These are phyloP conservation scores for Aspergillus carlsbadensis DNA, from an alignment of 495 filamentous ascomycete genomes.

Conservation along the genomic window DNA sequence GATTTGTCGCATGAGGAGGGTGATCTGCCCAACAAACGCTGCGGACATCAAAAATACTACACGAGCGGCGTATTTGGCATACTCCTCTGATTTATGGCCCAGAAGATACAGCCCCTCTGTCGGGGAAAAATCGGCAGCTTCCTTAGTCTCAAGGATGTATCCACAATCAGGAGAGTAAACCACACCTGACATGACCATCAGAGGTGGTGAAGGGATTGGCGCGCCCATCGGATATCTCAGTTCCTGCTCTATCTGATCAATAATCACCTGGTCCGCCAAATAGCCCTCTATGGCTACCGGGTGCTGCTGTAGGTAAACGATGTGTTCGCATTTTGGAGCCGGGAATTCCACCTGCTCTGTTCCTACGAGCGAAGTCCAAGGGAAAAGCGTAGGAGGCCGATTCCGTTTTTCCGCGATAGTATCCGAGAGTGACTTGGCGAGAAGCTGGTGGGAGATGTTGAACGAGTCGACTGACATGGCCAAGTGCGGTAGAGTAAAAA, in stretches of 20 bases:
- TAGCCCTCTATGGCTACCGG: slow-evolving; percentile 41
- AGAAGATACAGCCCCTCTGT: slow-evolving; percentile 65
- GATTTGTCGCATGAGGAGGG: slow-evolving; percentile 77
- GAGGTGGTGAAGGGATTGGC: slow-evolving; percentile 64
- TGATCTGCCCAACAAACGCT: slow-evolving; percentile 67
- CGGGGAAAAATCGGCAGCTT: slow-evolving; percentile 67
- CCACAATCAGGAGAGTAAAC: slow-evolving; percentile 94
- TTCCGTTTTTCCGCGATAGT: slow-evolving; percentile 60
- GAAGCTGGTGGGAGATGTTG: slow-evolving; percentile 59
- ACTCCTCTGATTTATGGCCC: slow-evolving; percentile 77
- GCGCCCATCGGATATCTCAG: slow-evolving; percentile 81
- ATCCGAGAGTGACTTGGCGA: slow-evolving; percentile 69
- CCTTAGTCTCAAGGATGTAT: slow-evolving; percentile 86
- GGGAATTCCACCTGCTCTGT: slow-evolving; percentile 56
- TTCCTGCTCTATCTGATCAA: slow-evolving; percentile 77
- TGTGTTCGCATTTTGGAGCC: slow-evolving; percentile 79
- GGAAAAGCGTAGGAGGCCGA: slow-evolving; percentile 51
- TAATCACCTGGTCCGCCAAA: slow-evolving; percentile 34
- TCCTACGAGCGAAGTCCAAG: slow-evolving; percentile 62
- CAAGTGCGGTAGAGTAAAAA: slow-evolving; percentile 86
- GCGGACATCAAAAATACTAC: slow-evolving; percentile 66
- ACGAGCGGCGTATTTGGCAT: slow-evolving; percentile 61
- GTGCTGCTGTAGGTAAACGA: slow-evolving; percentile 86
- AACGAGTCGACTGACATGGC: slow-evolving; percentile 65
- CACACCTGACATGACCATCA: slow-evolving; percentile 76